These are phyloP conservation scores for Lindgomyces ingoldianus DNA, from an alignment of 495 filamentous ascomycete species.

Conservation along the genomic window DNA sequence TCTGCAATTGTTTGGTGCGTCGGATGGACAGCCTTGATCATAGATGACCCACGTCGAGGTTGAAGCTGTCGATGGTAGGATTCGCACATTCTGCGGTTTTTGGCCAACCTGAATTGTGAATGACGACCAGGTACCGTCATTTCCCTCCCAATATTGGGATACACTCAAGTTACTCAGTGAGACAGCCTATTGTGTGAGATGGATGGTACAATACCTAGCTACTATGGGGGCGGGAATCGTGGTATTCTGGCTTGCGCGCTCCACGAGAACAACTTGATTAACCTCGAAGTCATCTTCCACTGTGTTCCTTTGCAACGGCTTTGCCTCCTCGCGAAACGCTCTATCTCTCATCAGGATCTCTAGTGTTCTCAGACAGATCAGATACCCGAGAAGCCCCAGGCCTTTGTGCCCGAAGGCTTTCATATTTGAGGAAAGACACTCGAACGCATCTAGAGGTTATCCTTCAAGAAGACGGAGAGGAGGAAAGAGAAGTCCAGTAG, in stretches of 20 bases:
- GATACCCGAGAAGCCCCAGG: background rate
- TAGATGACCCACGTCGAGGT: slow-evolving; percentile 61
- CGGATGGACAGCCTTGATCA: slow-evolving; percentile 50
- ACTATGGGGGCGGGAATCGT: slow-evolving; percentile 25
- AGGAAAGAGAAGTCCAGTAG: too few species aligned
- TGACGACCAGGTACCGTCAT: slow-evolving; percentile 42
- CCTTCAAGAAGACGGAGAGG: background rate
- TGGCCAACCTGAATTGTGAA: slow-evolving; percentile 60
- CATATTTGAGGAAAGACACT: slow-evolving; percentile 4
- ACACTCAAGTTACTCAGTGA: slow-evolving; percentile 4
- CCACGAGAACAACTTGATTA: background rate
- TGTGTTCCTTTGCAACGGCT: too few species aligned
- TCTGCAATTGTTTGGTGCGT: slow-evolving; percentile 37
- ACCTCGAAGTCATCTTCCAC: background rate
- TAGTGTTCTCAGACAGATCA: too few species aligned
- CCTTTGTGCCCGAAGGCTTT: slow-evolving; percentile 2
- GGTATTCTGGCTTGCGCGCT: slow-evolving; percentile 6
- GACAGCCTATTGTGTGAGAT: background rate
- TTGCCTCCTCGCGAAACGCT: too few species aligned
- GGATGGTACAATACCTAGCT: slow-evolving; percentile 8
- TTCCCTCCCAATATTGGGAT: slow-evolving; percentile 33
- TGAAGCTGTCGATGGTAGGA: slow-evolving; percentile 58
- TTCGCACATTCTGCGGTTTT: slow-evolving; percentile 58
- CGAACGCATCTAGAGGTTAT: background rate
- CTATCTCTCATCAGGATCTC: too few species aligned